Evolutionary conservation across 1,139 yeast species (phyloP), one percentile per base, ranked within the genome.

Genomic region (Candida gigantensis): DNA sequence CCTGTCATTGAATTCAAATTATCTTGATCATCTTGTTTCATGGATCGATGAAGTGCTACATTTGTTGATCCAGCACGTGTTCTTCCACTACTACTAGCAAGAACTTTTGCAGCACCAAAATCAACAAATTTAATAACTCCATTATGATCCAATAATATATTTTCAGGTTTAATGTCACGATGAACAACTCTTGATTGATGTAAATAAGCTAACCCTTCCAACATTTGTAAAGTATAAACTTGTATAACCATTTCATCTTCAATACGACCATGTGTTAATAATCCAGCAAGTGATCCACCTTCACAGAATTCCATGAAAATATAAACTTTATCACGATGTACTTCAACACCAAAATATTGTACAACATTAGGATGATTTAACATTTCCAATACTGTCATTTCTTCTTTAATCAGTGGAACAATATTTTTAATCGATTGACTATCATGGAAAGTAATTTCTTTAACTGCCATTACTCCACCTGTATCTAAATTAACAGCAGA

Each of bases 261-360:
- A 51, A 92, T 88, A 41, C 97, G 72, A 12, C 98, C 98, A 56
- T 89, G 94, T 37, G 70, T 59, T 41, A 92, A 69, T 38, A 90
- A 66, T 9, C 85, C 80, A 0, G 96, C 89, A 40, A 92, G 70
- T 0, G 97, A 89, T 0, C 98, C 97, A 32, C 96, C 96, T 55
- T 90, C 95, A 65, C 98, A 94, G 62, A 79, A 89, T 61, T 92
- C 99, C 98, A 94, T 92, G 57, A 92, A 94, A 28, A 92, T 84
- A 58, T 88, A 90, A 15, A 92, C 97, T 46, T 88, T 81, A 59
- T 92, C 98, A 40, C 97, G 77, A 58, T 92, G 98, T 4, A 92
- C 97, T 60, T 92, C 98, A 26, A 92, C 97, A 30, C 98, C 98
- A 55, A 80, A 90, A 56, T 92, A 92, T 55, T 90, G 96, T 7